Base-by-base conservation (phyloP, 805 yeast species). In the Zygosaccharomyces pseudorouxii region DNA sequence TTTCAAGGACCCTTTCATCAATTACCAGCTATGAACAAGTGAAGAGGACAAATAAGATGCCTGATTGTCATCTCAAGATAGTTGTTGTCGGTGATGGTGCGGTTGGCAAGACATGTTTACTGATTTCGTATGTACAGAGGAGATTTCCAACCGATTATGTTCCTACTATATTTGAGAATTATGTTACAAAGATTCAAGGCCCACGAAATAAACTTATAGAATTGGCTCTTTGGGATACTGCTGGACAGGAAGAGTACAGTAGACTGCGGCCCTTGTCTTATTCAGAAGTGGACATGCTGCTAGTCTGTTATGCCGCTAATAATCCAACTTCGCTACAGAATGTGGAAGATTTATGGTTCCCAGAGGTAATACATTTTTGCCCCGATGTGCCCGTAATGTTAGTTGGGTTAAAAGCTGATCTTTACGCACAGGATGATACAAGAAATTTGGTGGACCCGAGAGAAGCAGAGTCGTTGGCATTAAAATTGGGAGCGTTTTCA, bases 71-170 rank as follows among this genome's bases (percentile, higher is more conserved):
- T 42, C 57, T 75, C 39, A 86, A 86, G 60, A 69, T 86, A 5
- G 95, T 88, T 9, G 85, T 85, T 23, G 93, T 89, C 8, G 96
- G 96, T 6, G 96, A 88, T 64, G 89, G 92, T 57, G 90, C 88
- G 14, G 84, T 93, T 63, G 96, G 96, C n/a, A 88, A 88, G 64
- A 89, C 96, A 0, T 84, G 90, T 57, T 65, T 88, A 57, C 61
- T 86, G 49, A 69, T 74, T 25, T 69, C 86, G 18, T 89, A 83
- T 62, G 77, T 87, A 3, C 80, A 82, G 57, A 52, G 53, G n/a
- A 71, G 73, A 56, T 86, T 85, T 62, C 93, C 95, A 1, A 78
- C 76, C 38, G 73, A 75, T 7, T 84, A 89, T 61, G 85, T 86
- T 5, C 96, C 96, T 1, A 86, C 93, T 0, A 82, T 88, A 25